A percentile compares a stretch with the other conserved stretches of the same genome.
phyloP scores from a whole-genome alignment of 495 filamentous ascomycete species.

The Lepidopterella palustris region DNA sequence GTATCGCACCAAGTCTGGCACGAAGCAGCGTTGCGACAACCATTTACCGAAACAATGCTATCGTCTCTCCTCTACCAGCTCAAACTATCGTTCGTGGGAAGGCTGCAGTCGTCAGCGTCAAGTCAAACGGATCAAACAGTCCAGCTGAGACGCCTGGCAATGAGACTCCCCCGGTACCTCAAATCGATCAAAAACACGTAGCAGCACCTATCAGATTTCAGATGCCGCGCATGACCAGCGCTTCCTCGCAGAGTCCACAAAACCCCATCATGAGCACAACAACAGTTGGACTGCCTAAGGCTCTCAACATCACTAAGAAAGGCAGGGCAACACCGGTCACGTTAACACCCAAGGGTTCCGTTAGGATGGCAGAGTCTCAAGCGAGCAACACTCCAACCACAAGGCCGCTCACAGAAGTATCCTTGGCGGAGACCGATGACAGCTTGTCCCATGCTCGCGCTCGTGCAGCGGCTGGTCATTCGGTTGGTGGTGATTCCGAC shows the following conservation, averaged over 20 bases:
- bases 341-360: constrained; percentile 16
- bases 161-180: constrained; percentile 26
- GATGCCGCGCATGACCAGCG: constrained; percentile 29
- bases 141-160: constrained; percentile 20
- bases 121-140: constrained; percentile 44
- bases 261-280: constrained; percentile 26
- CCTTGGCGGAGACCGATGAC: constrained; percentile 20
- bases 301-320: constrained; percentile 29
- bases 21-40: constrained; percentile 85
- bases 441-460: constrained; percentile 27
- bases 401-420: constrained; percentile 25
- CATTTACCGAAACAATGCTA: constrained; percentile 80
- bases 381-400: constrained; percentile 14
- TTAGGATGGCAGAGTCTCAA: constrained; percentile 13
- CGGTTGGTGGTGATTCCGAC: constrained; percentile 10
- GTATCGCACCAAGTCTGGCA: constrained; percentile 53
- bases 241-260: constrained; percentile 13
- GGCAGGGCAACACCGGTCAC: constrained; percentile 9
- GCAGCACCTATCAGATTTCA: constrained; percentile 27
- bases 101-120: constrained; percentile 85
- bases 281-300: constrained; percentile 29
- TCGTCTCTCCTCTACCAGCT: constrained; percentile 71
- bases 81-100: constrained; percentile 78
- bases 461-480: constrained; percentile 4
- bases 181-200: constrained; percentile 23